These are phyloP conservation scores for Boletus pseudo-olivaceus DNA, from an alignment of 768 basidiomycete genomes.

Conservation along the genomic window DNA sequence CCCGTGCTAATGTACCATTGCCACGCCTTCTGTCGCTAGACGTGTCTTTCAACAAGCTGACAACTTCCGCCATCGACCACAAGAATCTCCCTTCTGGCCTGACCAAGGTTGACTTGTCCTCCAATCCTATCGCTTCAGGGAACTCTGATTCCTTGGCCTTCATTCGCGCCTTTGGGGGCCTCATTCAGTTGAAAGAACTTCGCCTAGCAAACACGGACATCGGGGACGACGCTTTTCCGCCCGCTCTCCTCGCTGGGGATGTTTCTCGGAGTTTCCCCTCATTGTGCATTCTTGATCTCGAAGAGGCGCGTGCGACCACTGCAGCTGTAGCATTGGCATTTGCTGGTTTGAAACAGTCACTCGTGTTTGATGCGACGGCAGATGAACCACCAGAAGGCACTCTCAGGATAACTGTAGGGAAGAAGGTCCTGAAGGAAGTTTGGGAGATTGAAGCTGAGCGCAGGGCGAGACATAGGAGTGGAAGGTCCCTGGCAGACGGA, in stretches of 20 bases:
- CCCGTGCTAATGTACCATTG: conserved; percentile 59
- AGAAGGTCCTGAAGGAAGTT: conserved; percentile 64
- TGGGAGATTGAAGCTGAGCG: conserved; percentile 80
- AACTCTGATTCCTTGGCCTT: conserved; percentile 30
- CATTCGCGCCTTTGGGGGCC: conserved; percentile 43
- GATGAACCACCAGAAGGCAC: conserved; percentile 53
- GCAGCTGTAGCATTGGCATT: conserved; percentile 47
- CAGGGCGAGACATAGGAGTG: conserved; percentile 40
- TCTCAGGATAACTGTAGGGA: conserved; percentile 60
- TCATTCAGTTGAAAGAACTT: conserved; percentile 56
- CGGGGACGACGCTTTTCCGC: conserved; percentile 55
- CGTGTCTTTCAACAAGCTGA: conserved; percentile 64
- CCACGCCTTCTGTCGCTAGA: conserved; percentile 65
- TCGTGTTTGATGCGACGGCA: conserved; percentile 52
- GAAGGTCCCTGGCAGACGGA: conserved; percentile 28
- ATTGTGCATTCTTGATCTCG: conserved; percentile 59
- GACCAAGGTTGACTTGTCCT: conserved; percentile 59
- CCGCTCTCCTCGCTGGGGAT: conserved; percentile 14
- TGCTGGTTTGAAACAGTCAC: conserved; percentile 42
- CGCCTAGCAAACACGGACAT: conserved; percentile 55
- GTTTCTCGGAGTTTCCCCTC: conserved; percentile 42
- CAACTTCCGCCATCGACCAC: conserved; percentile 51
- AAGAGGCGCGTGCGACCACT: conserved; percentile 56
- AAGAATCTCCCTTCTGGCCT: conserved; percentile 50
- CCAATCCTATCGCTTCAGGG: conserved; percentile 56